Percentiles rank a stretch among this genome's conserved stretches.
phyloP scores from a whole-genome alignment of 352 stramenopile species.

The Phytophthora cactorum region DNA sequence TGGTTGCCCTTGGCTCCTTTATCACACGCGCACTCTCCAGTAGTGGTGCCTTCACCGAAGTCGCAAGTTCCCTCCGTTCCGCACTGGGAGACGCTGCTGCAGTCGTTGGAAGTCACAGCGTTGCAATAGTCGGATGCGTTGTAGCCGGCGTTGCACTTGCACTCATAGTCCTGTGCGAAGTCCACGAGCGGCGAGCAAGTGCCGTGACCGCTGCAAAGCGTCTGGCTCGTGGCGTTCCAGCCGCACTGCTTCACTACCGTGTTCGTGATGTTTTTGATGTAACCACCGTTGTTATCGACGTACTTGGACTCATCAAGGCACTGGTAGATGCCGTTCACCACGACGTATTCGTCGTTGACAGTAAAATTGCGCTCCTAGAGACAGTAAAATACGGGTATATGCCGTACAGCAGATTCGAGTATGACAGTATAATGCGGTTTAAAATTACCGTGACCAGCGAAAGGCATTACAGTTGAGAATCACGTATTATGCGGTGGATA shows the following conservation, averaged over 20 bases:
- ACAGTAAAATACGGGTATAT: no score
- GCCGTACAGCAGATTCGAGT: no score
- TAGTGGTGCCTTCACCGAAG: slow-evolving; percentile 34
- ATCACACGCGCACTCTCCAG: slow-evolving; percentile 55
- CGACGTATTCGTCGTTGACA: slow-evolving; percentile 40
- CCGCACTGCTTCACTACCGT: slow-evolving; percentile 59
- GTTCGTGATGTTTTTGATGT: slow-evolving; percentile 70
- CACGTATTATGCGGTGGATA: no score
- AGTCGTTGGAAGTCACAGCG: slow-evolving; percentile 62
- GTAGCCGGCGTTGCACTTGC: slow-evolving; percentile 81
- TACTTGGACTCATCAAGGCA: slow-evolving; percentile 77
- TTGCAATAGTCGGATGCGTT: slow-evolving; percentile 62
- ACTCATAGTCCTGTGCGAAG: slow-evolving; percentile 74
- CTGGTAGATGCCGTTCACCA: slow-evolving; percentile 80
- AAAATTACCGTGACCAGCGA: no score
- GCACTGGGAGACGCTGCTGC: slow-evolving; percentile 77
- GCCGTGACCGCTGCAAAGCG: slow-evolving; percentile 74
- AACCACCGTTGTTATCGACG: slow-evolving; percentile 54
- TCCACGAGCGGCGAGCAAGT: slow-evolving; percentile 64
- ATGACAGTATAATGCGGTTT: no score
- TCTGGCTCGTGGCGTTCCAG: slow-evolving; percentile 47
- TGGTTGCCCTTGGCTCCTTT: slow-evolving; percentile 65
- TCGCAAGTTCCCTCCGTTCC: slow-evolving; percentile 60
- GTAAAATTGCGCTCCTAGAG: slow-evolving; percentile 78
- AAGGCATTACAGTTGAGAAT: no score